Evolutionary conservation across 140 eudicot genomes (phyloP).

Genomic region (Oenanthe javanica): DNA sequence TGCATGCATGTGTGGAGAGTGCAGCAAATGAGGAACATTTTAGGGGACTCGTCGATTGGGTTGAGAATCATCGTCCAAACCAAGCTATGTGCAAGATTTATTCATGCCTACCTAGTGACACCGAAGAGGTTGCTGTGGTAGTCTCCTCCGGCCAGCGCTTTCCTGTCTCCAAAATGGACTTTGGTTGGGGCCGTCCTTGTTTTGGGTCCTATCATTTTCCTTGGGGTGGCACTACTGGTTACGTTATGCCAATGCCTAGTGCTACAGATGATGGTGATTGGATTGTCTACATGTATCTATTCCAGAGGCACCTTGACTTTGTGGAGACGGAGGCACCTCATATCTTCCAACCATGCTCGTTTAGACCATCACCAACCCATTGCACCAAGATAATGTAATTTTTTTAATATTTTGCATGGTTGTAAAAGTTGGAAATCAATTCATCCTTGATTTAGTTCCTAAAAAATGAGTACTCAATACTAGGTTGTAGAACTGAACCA

Average conservation of each 20-base stretch:
- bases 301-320: constrained; percentile 27
- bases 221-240: constrained; percentile 32
- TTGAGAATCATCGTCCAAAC: constrained; percentile 37
- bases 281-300: constrained; percentile 61
- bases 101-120: neutral
- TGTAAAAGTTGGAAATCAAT: no score
- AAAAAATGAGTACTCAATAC: no score
- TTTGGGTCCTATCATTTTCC: constrained; percentile 52
- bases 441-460: no score
- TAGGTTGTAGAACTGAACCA: no score
- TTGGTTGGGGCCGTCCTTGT: constrained; percentile 54
- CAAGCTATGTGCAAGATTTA: constrained; percentile 20
- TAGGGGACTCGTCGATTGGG: constrained; percentile 45
- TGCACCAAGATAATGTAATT: no score
- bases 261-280: constrained; percentile 42
- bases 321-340: constrained; percentile 32
- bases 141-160: constrained; percentile 46
- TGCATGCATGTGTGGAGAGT: constrained; percentile 23
- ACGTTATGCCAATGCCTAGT: constrained; percentile 48
- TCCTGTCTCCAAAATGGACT: constrained; percentile 32
- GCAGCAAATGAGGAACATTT: constrained; percentile 37
- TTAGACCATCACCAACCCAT: no score
- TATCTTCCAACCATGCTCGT: constrained; percentile 27
- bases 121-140: constrained; percentile 30
- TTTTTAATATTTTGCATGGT: no score